Evolutionary conservation across 2,329 filamentous ascomycete species (phyloP).

Genomic region (Trichophyton simii): DNA sequence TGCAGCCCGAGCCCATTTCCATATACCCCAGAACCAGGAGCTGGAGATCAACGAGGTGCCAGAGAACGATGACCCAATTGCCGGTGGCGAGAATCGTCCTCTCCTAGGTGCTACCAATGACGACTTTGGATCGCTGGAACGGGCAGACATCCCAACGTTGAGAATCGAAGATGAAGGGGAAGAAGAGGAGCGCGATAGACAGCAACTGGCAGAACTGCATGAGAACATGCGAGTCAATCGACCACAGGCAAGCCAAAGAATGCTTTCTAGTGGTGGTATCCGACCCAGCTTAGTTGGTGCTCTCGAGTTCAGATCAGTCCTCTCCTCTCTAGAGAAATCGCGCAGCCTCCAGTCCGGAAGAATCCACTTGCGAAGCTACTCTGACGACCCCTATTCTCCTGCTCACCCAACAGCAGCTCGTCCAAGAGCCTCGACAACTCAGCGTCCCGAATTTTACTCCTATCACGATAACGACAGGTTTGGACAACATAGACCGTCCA

Average conservation of each 20-base stretch:
- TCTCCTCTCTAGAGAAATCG: constrained; percentile 75
- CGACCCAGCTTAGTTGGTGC: constrained; percentile 86
- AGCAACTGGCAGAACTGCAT: constrained; percentile 63
- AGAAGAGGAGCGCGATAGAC: constrained; percentile 40
- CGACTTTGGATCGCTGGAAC: constrained; percentile 52
- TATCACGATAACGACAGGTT: background rate
- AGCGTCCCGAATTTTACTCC: background rate
- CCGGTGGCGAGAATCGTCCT: constrained; percentile 33
- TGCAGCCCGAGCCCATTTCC: constrained; percentile 61
- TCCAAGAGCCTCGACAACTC: constrained; percentile 3
- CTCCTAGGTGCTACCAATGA: constrained; percentile 40
- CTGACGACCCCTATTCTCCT: constrained; percentile 45
- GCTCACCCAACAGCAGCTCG: background rate
- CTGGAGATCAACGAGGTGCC: constrained; percentile 43
- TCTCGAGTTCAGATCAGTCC: constrained; percentile 80
- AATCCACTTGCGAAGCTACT: constrained; percentile 57
- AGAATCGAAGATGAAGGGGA: constrained; percentile 46
- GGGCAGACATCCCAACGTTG: constrained; percentile 35
- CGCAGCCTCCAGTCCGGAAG: constrained; percentile 60
- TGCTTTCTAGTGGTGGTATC: constrained; percentile 69
- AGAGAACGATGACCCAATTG: constrained; percentile 39
- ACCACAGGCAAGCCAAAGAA: constrained; percentile 51
- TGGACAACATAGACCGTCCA: background rate
- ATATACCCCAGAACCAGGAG: constrained; percentile 49
- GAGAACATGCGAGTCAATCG: constrained; percentile 85